Evolutionary conservation across 208 protist genomes (phyloP), one percentile per base, ranked within the genome.

Genomic region (Acanthamoeba rhysodes): DNA sequence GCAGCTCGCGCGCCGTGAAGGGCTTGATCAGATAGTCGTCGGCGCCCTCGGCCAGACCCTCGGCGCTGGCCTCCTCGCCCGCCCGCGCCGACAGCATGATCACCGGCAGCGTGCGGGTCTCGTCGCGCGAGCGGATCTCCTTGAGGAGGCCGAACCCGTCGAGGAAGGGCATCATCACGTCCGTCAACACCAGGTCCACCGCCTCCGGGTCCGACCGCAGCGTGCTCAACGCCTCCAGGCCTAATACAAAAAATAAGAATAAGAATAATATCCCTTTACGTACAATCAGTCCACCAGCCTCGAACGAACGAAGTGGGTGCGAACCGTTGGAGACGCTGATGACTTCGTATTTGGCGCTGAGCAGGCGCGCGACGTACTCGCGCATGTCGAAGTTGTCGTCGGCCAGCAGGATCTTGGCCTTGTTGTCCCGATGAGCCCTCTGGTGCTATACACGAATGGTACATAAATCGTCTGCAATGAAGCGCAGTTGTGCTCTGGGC

Each of bases 101-200:
- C n/a, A n/a, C n/a, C n/a, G n/a, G n/a, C n/a, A n/a, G n/a, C n/a
- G n/a, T n/a, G n/a, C n/a, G n/a, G n/a, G n/a, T n/a, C n/a, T n/a
- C n/a, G n/a, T n/a, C n/a, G n/a, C n/a, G n/a, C n/a, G n/a, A n/a
- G n/a, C n/a, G n/a, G n/a, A n/a, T n/a, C n/a, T n/a, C n/a, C n/a
- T n/a, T n/a, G n/a, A n/a, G n/a, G n/a, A n/a, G n/a, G n/a, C 34
- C n/a, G 45, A 95, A 95, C 2, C 95, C 95, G 70, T 96, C 95
- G n/a, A 95, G 16, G 53, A 85, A 48, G 16, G 95, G 95, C 95
- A 95, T 95, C 95, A 95, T 95, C 10, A 95, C 95, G 29, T 95
- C 95, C n/a, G 62, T 94, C 48, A 95, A 50, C 55, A 95, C 90
- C 14, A 95, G 82, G 50, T 95, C 94, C 20, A 92, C 41, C 20